These are phyloP conservation scores for Lenwebbia sp. DNA, from an alignment of 345 rosid genomes.

Conservation along the genomic window DNA sequence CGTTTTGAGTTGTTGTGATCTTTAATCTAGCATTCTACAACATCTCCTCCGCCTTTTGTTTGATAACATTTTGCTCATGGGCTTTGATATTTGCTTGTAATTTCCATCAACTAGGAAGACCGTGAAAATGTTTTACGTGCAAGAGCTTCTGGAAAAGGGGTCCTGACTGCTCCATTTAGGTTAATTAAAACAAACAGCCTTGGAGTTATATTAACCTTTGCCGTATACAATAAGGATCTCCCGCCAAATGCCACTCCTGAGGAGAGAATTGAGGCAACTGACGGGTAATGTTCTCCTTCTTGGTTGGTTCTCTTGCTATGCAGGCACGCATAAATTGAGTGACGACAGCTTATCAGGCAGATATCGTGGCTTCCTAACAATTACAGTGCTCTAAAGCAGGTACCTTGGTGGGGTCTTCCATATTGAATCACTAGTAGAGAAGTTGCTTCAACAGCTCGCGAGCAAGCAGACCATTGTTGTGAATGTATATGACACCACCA, in stretches of 20 bases:
- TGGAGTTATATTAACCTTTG: conserved; percentile 92
- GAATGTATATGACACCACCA: conserved; percentile 76
- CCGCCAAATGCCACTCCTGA: conserved; percentile 71
- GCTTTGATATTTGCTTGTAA: not conserved
- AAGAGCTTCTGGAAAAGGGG: conserved; percentile 83
- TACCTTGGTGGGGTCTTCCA: conserved; percentile 93
- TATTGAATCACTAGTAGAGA: conserved; percentile 84
- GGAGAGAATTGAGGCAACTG: conserved; percentile 76
- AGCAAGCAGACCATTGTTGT: conserved; percentile 91
- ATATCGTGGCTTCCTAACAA: not conserved
- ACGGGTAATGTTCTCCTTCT: conserved; percentile 48
- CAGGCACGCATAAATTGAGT: not conserved
- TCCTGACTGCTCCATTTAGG: conserved; percentile 91
- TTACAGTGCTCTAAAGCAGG: conserved; percentile 26
- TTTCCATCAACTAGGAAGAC: conserved; percentile 61
- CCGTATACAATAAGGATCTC: conserved; percentile 75
- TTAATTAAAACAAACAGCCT: conserved; percentile 83
- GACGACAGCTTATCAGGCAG: not conserved
- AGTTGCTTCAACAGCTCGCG: conserved; percentile 91
- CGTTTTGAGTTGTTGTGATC: not conserved
- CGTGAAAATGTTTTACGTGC: conserved; percentile 83
- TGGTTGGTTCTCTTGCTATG: not conserved
- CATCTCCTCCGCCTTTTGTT: not conserved
- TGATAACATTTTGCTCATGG: not conserved
- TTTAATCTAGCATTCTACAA: not conserved